phyloP scores from a whole-genome alignment of 2,329 filamentous ascomycete genomes.

The Lizonia empirigonia region DNA sequence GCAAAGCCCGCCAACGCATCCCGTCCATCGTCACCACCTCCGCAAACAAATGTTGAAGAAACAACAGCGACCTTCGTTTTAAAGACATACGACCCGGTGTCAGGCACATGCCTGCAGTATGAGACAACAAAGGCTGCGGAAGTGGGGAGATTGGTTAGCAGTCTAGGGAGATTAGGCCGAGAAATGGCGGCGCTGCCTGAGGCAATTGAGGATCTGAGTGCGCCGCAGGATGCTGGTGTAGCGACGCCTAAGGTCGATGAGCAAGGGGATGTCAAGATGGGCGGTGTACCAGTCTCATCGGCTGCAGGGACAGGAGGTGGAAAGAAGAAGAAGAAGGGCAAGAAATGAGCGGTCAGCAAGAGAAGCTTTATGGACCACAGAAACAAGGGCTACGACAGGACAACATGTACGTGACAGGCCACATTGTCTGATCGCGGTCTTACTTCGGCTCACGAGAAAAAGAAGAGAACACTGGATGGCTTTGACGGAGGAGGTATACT shows the following conservation, averaged over 20 bases:
- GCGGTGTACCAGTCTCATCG: slow-evolving; percentile 29
- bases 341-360: slow-evolving; percentile 50
- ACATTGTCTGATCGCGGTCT: not conserved
- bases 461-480: not conserved
- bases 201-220: slow-evolving; percentile 46
- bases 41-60: slow-evolving; percentile 32
- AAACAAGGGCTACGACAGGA: not conserved
- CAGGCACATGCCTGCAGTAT: slow-evolving; percentile 87
- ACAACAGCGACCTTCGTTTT: slow-evolving; percentile 71
- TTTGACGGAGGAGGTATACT: no score
- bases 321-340: slow-evolving; percentile 59
- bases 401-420: not conserved
- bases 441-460: not conserved
- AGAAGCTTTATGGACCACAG: not conserved
- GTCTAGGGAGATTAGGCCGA: slow-evolving; percentile 76
- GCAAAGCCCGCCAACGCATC: slow-evolving; percentile 31
- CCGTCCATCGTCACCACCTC: slow-evolving; percentile 40
- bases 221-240: slow-evolving; percentile 31
- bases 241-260: slow-evolving; percentile 44
- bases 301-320: slow-evolving; percentile 44
- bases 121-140: slow-evolving; percentile 88
- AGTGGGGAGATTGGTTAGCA: slow-evolving; percentile 79
- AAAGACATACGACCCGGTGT: slow-evolving; percentile 86
- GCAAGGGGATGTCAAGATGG: slow-evolving; percentile 37
- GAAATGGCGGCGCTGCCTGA: slow-evolving; percentile 60